Conservation (phyloP, 805 yeast genomes). For the Suhomyces xylopsoci region DNA sequence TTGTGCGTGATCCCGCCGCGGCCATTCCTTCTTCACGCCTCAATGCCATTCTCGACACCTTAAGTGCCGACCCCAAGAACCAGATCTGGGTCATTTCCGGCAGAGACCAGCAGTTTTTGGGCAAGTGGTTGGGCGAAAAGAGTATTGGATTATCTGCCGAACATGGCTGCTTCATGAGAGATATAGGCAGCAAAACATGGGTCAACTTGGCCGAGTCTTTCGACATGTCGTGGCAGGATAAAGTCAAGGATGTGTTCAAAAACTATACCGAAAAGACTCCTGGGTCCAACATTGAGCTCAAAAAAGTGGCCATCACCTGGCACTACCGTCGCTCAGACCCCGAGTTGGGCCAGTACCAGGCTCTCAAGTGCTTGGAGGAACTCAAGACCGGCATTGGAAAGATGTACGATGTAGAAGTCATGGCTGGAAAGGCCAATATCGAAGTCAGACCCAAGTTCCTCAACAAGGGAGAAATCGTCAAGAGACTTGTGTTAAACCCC, state of each 20-base stretch:
- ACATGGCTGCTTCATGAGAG: slow-evolving; percentile 93
- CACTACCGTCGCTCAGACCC: slow-evolving; percentile 96
- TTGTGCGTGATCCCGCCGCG: slow-evolving; percentile 96
- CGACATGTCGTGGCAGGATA: slow-evolving; percentile 94
- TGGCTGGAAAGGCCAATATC: slow-evolving; percentile 95
- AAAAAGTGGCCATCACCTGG: slow-evolving; percentile 96
- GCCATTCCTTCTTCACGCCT: slow-evolving; percentile 88
- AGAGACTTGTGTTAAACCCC: slow-evolving; percentile 62
- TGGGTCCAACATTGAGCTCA: slow-evolving; percentile 81
- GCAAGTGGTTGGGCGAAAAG: slow-evolving; percentile 77
- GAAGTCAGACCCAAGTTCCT: slow-evolving; percentile 96
- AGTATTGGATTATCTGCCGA: slow-evolving; percentile 88
- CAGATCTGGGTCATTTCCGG: slow-evolving; percentile 95
- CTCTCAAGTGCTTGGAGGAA: slow-evolving; percentile 65
- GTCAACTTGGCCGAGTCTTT: slow-evolving; percentile 73
- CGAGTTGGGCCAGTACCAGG: slow-evolving; percentile 85
- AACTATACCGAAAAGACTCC: slow-evolving; percentile 85
- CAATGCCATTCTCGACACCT: slow-evolving; percentile 51
- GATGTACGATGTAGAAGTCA: slow-evolving; percentile 83
- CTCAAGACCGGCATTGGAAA: slow-evolving; percentile 56
- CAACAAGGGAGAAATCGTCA: slow-evolving; percentile 95
- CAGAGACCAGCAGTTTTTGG: slow-evolving; percentile 86
- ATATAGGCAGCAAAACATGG: slow-evolving; percentile 67
- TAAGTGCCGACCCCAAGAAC: slow-evolving; percentile 75
- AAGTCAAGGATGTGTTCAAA: slow-evolving; percentile 69